These are phyloP conservation scores for Phytophthora sojae DNA, from an alignment of 352 stramenopile species.

Conservation along the genomic window DNA sequence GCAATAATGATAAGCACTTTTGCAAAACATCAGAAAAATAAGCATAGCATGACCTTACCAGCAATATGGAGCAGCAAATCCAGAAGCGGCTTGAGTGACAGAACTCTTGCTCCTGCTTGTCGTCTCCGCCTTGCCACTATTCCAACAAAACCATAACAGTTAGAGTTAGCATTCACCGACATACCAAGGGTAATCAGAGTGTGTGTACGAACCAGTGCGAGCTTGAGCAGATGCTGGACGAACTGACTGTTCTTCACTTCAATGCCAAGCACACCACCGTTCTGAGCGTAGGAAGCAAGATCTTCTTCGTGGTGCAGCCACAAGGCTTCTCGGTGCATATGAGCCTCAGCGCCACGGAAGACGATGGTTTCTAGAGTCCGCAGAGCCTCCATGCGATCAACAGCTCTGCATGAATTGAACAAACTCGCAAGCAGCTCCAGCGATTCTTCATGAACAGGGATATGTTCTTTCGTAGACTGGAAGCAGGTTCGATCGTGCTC, in stretches of 20 bases:
- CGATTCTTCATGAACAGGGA: conserved; percentile 81
- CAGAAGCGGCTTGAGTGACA: conserved; percentile 84
- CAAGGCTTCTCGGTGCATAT: conserved; percentile 77
- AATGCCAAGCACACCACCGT: conserved; percentile 76
- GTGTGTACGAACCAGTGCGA: conserved; percentile 56
- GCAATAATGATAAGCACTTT: neutral
- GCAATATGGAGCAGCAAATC: conserved; percentile 86
- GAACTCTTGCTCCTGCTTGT: conserved; percentile 79
- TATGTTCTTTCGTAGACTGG: conserved; percentile 82
- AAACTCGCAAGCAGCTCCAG: conserved; percentile 64
- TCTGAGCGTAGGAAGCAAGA: conserved; percentile 56
- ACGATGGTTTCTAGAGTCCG: conserved; percentile 80
- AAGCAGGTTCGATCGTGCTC: conserved; percentile 90
- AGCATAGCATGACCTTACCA: conserved; percentile 47
- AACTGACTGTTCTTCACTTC: conserved; percentile 67
- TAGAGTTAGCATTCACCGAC: neutral
- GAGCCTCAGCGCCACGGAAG: conserved; percentile 79
- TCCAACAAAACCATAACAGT: conserved; percentile 12
- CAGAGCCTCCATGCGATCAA: conserved; percentile 79
- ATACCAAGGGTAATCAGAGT: neutral
- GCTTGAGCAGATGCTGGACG: conserved; percentile 63
- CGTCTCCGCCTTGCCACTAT: conserved; percentile 56
- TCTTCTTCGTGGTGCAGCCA: conserved; percentile 68
- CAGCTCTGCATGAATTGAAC: conserved; percentile 62
- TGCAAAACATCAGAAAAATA: no score